Base-by-base conservation (phyloP, 2,329 filamentous ascomycete genomes). In the Ophiostoma ulmi region DNA sequence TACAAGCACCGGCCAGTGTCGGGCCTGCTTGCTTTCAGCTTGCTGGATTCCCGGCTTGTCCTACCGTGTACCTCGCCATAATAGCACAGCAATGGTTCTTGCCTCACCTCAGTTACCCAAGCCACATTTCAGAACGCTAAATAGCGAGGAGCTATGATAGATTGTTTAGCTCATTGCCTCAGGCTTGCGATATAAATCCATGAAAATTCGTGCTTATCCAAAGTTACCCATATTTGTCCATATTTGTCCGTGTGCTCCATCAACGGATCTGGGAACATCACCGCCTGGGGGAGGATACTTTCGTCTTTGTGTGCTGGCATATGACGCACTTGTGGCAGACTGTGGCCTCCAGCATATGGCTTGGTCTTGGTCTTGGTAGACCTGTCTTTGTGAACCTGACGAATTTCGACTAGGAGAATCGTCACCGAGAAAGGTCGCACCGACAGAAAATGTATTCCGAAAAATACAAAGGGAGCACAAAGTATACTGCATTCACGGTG, bases 1-100 rank as follows among this genome's bases (percentile, higher is more conserved):
- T 35, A 73, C 39, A 48, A 26, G 20, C 63, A 48, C 69, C 70
- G 70, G 66, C 35, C 68, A 41, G 38, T 72, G 70, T 66, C 63
- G 69, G 58, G 52, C 66, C 26, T 67, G 58, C 55, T 52, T 17
- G 17, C 39, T 52, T 61, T 58, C 36, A 66, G 58, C 41, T 67
- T 44, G 22, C 14, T 69, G 67, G 70, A 36, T 52, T 69, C 26
- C 67, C 64, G 48, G 68, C 20, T 36, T 38, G 64, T 67, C 38
- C 36, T 58, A 70, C 41, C 67, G n/a, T 68, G 38, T n/a, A 41
- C 58, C 48, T 52, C 38, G 1, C 35, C 26, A 13, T 39, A 10
- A 10, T 58, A 41, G 38, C 39, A 48, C 65, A 31, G 26, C 39
- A 64, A 20, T 48, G 26, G 11, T 11, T 39, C 10, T 26, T 31